Percentiles rank a stretch among this genome's conserved stretches.
Evolutionary conservation across 768 basidiomycete species (phyloP).

Genomic region (Mycena olivaceomarginata): DNA sequence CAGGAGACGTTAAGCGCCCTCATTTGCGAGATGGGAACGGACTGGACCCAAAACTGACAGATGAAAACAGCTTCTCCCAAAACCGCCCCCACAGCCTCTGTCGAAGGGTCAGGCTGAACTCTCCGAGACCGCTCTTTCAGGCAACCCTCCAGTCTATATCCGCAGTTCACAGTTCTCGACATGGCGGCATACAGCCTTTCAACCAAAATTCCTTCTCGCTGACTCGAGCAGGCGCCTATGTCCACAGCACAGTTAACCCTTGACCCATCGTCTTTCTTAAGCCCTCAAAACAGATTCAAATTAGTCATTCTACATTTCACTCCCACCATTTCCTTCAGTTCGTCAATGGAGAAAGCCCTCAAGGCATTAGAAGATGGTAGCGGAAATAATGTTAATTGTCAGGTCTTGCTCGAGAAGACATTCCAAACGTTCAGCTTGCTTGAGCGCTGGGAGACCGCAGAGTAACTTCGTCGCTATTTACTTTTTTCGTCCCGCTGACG

Average conservation of each 20-base stretch:
- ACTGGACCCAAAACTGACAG: not conserved
- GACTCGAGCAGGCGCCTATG: slow-evolving; percentile 27
- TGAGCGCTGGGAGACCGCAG: slow-evolving; percentile 35
- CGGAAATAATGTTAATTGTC: slow-evolving; percentile 15
- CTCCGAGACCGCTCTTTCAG: not conserved
- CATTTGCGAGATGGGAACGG: not conserved
- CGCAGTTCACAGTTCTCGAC: not conserved
- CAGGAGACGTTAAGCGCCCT: not conserved
- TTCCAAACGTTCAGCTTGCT: slow-evolving; percentile 27
- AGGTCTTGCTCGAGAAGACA: slow-evolving; percentile 9
- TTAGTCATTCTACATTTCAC: not conserved
- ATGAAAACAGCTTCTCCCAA: not conserved
- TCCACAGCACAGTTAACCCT: slow-evolving; percentile 25
- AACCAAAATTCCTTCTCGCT: slow-evolving; percentile 11
- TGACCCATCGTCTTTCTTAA: slow-evolving; percentile 7
- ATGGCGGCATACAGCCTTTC: no score
- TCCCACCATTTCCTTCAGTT: slow-evolving; percentile 5
- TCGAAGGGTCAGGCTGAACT: not conserved
- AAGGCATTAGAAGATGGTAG: slow-evolving; percentile 30
- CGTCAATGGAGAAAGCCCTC: slow-evolving; percentile 26
- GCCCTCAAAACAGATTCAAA: not conserved
- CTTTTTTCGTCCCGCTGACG: not conserved
- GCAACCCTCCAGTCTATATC: not conserved
- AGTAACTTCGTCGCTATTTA: not conserved
- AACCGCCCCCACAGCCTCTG: not conserved